phyloP scores from a whole-genome alignment of 345 rosid species.

The Limnanthes douglasii region DNA sequence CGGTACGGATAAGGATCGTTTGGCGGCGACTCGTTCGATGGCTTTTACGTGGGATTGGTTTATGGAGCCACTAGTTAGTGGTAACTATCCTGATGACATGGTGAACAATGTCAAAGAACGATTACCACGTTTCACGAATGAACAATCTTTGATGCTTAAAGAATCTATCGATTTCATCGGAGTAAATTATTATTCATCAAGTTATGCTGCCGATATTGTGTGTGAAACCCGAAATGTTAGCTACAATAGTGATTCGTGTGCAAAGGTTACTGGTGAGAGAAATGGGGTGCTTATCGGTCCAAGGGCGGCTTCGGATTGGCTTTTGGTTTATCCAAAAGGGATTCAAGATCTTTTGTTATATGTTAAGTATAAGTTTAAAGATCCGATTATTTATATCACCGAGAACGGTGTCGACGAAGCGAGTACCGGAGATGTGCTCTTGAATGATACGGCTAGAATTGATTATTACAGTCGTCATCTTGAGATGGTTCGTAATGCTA shows the following conservation, averaged over 20 bases:
- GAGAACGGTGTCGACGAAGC: constrained; percentile 38
- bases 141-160: constrained; percentile 33
- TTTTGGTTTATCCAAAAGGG: constrained; percentile 42
- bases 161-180: constrained; percentile 46
- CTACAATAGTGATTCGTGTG: constrained; percentile 24
- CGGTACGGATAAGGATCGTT: constrained; percentile 9
- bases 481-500: constrained; percentile 15
- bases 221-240: constrained; percentile 9
- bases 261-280: constrained; percentile 14
- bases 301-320: constrained; percentile 32
- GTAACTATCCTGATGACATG: constrained; percentile 32
- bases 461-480: constrained; percentile 19
- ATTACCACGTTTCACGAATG: constrained; percentile 28
- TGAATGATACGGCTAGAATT: constrained; percentile 15
- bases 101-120: constrained; percentile 23
- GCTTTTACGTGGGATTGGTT: constrained; percentile 39
- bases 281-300: constrained; percentile 29
- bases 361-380: constrained; percentile 25
- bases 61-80: constrained; percentile 32
- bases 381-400: constrained; percentile 35
- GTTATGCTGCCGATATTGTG: constrained; percentile 18
- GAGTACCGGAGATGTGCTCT: constrained; percentile 6
- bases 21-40: constrained; percentile 21
- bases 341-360: constrained; percentile 23
- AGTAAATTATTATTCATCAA: constrained; percentile 35